A percentile compares a stretch with the other conserved stretches of the same genome.
Conservation (phyloP, 1,139 yeast species). For the Candida frijolesensis region DNA sequence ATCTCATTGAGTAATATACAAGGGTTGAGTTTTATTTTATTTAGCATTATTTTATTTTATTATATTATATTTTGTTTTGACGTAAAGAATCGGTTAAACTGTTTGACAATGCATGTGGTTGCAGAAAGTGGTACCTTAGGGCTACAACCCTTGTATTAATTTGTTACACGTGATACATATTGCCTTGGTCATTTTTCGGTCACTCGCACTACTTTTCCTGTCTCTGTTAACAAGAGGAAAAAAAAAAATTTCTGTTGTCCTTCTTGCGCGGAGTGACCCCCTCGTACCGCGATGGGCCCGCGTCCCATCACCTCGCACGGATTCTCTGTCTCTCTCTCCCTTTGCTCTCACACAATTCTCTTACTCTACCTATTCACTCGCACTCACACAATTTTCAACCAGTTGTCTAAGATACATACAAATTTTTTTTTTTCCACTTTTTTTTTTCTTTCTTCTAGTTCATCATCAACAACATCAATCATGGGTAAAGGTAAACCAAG, state of each 20-base stretch:
- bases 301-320: neutral
- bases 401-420: neutral
- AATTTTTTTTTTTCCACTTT: slow-evolving; percentile 8
- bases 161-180: neutral
- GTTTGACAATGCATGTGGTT: neutral
- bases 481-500: slow-evolving; percentile 96
- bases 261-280: neutral
- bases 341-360: too few relatives aligned
- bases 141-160: neutral
- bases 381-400: neutral
- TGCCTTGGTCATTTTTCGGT: neutral
- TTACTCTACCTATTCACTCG: too few relatives aligned
- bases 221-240: neutral
- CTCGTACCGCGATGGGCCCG: neutral
- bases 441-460: slow-evolving; percentile 1
- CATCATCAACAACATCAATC: slow-evolving; percentile 9
- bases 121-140: neutral
- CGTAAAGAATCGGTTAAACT: neutral
- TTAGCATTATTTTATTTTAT: too few relatives aligned
- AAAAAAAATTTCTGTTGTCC: neutral
- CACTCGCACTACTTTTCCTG: neutral
- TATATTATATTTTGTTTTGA: too few relatives aligned
- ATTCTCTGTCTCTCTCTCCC: neutral
- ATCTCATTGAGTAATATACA: neutral
- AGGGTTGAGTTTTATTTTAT: neutral